Conservation (phyloP, 2,329 filamentous ascomycete genomes). For the Neonectria ditissima region DNA sequence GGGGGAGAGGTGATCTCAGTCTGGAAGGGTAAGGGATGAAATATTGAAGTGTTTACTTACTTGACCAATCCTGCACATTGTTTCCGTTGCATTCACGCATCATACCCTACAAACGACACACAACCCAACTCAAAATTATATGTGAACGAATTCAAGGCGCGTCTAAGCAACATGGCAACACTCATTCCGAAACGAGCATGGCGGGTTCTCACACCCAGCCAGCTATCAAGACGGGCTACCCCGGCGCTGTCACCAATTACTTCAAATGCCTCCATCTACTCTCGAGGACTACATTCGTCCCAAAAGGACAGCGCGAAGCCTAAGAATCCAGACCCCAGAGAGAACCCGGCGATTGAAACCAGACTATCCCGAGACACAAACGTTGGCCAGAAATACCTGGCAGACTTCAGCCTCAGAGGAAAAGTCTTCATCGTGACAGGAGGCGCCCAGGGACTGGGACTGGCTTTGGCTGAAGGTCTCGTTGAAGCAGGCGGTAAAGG, state of each 20-base stretch:
- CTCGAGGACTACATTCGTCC: constrained; percentile 21
- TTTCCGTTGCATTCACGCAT: neutral
- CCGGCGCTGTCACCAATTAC: neutral
- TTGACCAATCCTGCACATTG: neutral
- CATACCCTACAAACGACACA: neutral
- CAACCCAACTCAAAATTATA: neutral
- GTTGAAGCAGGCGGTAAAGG: constrained; percentile 79
- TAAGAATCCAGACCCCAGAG: constrained; percentile 41
- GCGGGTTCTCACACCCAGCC: neutral
- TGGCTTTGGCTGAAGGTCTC: constrained; percentile 78
- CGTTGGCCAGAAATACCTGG: constrained; percentile 57
- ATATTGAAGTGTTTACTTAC: neutral
- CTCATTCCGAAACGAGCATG: constrained; percentile 19
- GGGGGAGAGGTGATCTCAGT: neutral
- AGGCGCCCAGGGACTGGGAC: constrained; percentile 77
- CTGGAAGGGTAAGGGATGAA: neutral
- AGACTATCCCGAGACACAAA: constrained; percentile 34
- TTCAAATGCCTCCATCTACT: neutral
- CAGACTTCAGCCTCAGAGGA: constrained; percentile 77
- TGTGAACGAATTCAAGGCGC: neutral
- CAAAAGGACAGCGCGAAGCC: constrained; percentile 25
- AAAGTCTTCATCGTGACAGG: constrained; percentile 79
- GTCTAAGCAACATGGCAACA: constrained; percentile 9
- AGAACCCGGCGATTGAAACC: constrained; percentile 31
- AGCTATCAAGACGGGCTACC: neutral